Evolutionary conservation across 116 monocot species (phyloP), one percentile per base, ranked within the genome.

Genomic region (Posidonia oceanica): DNA sequence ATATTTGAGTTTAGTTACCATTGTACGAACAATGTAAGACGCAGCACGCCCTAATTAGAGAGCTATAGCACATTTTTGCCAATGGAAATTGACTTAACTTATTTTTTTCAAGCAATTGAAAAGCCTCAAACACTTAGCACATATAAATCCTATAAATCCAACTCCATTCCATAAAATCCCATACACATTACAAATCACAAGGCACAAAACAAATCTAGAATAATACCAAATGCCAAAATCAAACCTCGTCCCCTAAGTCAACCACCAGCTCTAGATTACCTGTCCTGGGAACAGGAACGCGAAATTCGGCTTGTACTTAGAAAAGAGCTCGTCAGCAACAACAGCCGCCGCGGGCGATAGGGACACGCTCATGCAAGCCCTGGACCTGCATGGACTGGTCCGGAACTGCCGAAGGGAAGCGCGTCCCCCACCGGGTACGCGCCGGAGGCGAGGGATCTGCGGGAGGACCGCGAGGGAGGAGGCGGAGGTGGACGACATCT

Each of bases 241-340:
- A 29, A 29, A 1, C 29, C 29, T 29, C 29, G 1, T 29, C 29
- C 29, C 1, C 29, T 29, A 29, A 29, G 29, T 29, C 4, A 51
- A 51, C 36, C 23, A 17, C 7, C 16, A 63, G 61, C 39, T 39
- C 20, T 44, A 42, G 17, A 42, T 40, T 65, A 81, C 81, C 77
- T 77, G 77, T 37, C 81, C 77, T 17, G 81, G 77, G 66, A 77
- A 77, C 22, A 77, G 65, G 65, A 77, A 72, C 23, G 77, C 71
- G 60, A 66, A 23, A 59, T 71, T 77, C 17, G 77, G 71, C 77
- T 77, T 77, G 72, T 72, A 77, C 52, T 77, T 67, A 10, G 15
- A 39, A 52, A 77, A 72, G 4, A 66, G 66, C 3, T 40, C 39
- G 21, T 66, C 66, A 18, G 39, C 66, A 7, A 38, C 36, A 40